These are phyloP conservation scores for sorghum (Sorghum bicolor) DNA, from an alignment of 176 grass and related monocot species.

Conservation along the genomic window Sorghum_bicolor_NCBIv3 NC_012871.2:63628501-63629000, in stretches of 20 bases:
- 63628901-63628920: background rate
- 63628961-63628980: background rate
- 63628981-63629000: background rate
- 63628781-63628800: background rate
- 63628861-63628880: background rate
- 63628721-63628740: background rate
- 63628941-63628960: background rate
- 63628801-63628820: background rate
- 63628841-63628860: background rate
- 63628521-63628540: slow-evolving; percentile 98
- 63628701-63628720: background rate
- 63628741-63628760: background rate
- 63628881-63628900: background rate
- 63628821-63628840: slow-evolving; percentile 1
- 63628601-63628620: slow-evolving; percentile 92
- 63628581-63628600: slow-evolving; percentile 93
- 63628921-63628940: background rate
- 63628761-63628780: background rate
- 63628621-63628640: slow-evolving; percentile 98
- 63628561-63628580: slow-evolving; percentile 97
- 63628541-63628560: slow-evolving; percentile 98
- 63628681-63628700: slow-evolving; percentile 82
- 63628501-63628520: background rate
- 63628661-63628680: slow-evolving; percentile 96
- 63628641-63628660: slow-evolving; percentile 95